Evolutionary conservation across 139 green algal genomes (phyloP).

Genomic region (Micromonas pusilla): DNA sequence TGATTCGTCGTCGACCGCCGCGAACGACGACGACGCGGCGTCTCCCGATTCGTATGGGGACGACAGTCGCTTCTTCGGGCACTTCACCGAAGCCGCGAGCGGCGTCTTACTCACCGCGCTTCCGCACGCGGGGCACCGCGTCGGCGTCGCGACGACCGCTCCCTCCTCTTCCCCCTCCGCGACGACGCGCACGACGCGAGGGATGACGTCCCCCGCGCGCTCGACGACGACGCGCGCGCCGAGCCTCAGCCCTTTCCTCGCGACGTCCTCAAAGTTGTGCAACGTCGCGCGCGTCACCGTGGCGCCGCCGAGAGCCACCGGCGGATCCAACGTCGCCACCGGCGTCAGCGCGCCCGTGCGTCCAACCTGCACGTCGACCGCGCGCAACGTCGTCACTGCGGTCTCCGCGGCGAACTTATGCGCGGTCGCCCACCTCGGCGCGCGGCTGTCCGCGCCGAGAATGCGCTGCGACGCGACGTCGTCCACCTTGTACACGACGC

Average conservation of each 20-base stretch:
- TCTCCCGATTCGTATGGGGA: too few relatives aligned
- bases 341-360: constrained; percentile 22
- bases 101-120: not conserved
- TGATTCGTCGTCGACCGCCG: too few relatives aligned
- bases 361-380: constrained; percentile 14
- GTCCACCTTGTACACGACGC: constrained; percentile 26
- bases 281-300: constrained; percentile 8
- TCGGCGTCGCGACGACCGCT: not conserved
- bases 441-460: not conserved
- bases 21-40: too few relatives aligned
- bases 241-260: not conserved
- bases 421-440: constrained; percentile 10
- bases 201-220: constrained; percentile 23
- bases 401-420: constrained; percentile 12
- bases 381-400: constrained; percentile 14
- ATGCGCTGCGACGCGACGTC: not conserved
- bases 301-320: constrained; percentile 2
- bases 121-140: not conserved
- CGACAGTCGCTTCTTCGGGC: too few relatives aligned
- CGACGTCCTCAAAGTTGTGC: constrained; percentile 26
- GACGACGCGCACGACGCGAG: not conserved
- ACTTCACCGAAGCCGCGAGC: not conserved
- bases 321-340: constrained; percentile 4
- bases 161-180: not conserved
- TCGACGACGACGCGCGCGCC: constrained; percentile 23